Evolutionary conservation across 2,329 filamentous ascomycete species (phyloP), one percentile per base, ranked within the genome.

Genomic region (Triangularia setosa): DNA sequence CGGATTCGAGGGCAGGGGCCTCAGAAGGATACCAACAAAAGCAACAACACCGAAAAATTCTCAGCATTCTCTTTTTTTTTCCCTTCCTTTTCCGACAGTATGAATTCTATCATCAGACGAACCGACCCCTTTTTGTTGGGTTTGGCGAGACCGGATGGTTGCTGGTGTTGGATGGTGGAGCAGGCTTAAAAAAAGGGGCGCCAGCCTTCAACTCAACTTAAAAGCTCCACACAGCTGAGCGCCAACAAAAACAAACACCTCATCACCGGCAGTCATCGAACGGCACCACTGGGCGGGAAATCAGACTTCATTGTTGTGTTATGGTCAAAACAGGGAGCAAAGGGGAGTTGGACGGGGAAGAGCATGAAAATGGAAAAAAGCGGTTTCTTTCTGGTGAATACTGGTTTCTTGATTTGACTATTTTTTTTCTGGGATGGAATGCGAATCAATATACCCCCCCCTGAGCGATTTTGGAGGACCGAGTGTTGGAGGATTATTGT

Each of bases 331-430:
- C 16, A 40, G n/a, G 33, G 40, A 48, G 40, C 6, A 6, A 18
- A 21, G n/a, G n/a, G n/a, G 18, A 48, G 21, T 48, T 11, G 18
- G n/a, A 48, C 40, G 40, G 40, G 40, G 4, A 27, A 53, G 56
- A 24, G 18, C 23, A 30, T 48, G 18, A 54, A 52, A 25, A 8
- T 25, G 21, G 21, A 28, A 58, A 66, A 48, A 16, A 53, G 40
- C 40, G 48, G 75, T 78, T 78, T 80, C 75, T 76, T 78, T 79
- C 77, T 80, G 78, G 78, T 80, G 79, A 79, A 79, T 69, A 72
- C 72, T 64, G 68, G 64, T 72, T 68, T 58, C n/a, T 48, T 48
- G 40, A 48, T 48, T 64, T 52, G 61, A 67, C 70, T 52, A 23
- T 28, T 56, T 35, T 53, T 12, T 33, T 60, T 62, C 60, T 23